Conservation (phyloP, 208 protist genomes). For the Trypanosoma scelopori region DNA sequence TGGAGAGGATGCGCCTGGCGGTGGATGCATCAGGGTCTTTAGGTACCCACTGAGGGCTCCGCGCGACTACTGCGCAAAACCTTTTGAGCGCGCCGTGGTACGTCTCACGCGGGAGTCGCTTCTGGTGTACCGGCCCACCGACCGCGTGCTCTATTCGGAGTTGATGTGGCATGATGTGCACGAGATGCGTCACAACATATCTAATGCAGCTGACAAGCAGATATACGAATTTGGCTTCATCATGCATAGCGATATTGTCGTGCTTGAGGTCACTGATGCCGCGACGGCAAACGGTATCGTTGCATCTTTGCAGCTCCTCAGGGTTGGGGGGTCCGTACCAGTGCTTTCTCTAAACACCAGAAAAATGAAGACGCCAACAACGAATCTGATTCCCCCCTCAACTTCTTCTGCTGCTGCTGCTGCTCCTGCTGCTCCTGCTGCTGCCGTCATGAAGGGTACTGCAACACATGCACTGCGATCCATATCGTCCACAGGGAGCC, state of each 20-base stretch:
- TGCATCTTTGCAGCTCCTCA: conserved; percentile 5
- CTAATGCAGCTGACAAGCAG: not conserved
- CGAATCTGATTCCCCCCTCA: no score
- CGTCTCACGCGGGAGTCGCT: conserved; percentile 10
- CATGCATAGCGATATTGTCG: not conserved
- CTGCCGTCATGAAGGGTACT: not conserved
- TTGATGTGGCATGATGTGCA: conserved; percentile 17
- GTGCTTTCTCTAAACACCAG: no score
- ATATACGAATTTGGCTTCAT: conserved; percentile 16
- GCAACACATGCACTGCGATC: not conserved
- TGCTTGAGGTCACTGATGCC: conserved; percentile 8
- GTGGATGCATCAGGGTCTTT: conserved; percentile 5
- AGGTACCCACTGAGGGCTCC: conserved; percentile 4
- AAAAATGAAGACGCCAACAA: no score
- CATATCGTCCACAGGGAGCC: not conserved
- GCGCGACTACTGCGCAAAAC: conserved; percentile 1
- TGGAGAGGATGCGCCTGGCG: conserved; percentile 4
- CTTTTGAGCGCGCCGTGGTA: conserved; percentile 13
- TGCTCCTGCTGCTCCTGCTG: no score
- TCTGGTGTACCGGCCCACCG: conserved; percentile 9
- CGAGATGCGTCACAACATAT: conserved; percentile 7
- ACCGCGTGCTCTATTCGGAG: conserved; percentile 13
- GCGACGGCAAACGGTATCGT: conserved; percentile 4
- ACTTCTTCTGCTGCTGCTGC: no score
- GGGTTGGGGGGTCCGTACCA: not conserved